Evolutionary conservation across 768 basidiomycete genomes (phyloP), one percentile per base, ranked within the genome.

Genomic region (Suillus placidus): DNA sequence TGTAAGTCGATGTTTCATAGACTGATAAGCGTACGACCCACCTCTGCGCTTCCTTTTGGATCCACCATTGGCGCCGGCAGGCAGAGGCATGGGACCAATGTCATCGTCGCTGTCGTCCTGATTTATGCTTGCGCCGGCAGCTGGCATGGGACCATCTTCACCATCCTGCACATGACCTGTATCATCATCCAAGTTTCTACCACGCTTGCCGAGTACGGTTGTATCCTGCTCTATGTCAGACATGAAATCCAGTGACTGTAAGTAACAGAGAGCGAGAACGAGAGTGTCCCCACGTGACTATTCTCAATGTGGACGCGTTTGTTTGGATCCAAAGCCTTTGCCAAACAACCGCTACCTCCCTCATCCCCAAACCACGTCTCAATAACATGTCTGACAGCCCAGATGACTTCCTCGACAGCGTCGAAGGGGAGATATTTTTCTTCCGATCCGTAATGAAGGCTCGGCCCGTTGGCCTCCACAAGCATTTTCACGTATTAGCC

Each of bases 31-130:
- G 32, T 69, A 54, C 61, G 68, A 64, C 83, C 64, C 72, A 92
- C 94, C 90, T 86, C 92, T 95, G 65, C 93, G 86, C 74, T 93
- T 93, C 82, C 93, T 95, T 80, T 89, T 90, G 23, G 73, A 78
- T 70, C 60, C 69, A 69, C 69, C 76, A 64, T 70, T 80, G 69
- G 66, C 78, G 23, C 67, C 71, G 20, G 78, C 82, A 16, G 80
- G 82, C 80, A 93, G 80, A 12, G 95, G 94, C 94, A 95, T 95
- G 8, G 94, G 94, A 7, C 93, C 93, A 47, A 95, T 83, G 72
- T 95, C 94, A 71, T 91, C 89, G 68, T 88, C 87, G 30, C 87
- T 87, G 42, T 88, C 87, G 30, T 82, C 82, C 35, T 75, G 73
- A 23, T 77, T 73, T n/a, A 65, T 38, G 18, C 69, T 52, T 58